Percentiles rank a stretch among this genome's conserved stretches.
Conservation (phyloP, 2,329 filamentous ascomycete genomes). For the Phaeomoniella chlamydospora region DNA sequence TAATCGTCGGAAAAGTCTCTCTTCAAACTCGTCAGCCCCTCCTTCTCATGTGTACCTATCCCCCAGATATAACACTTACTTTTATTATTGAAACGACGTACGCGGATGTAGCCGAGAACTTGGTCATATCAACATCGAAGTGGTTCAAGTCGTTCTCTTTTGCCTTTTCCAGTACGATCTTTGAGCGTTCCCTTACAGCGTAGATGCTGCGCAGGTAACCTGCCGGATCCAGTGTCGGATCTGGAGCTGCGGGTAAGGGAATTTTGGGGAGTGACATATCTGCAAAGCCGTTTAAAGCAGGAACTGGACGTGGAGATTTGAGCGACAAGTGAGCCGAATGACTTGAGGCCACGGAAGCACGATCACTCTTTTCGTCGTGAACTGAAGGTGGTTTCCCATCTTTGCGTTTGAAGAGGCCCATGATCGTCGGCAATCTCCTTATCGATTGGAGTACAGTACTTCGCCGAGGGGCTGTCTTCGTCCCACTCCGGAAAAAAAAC, state of each 20-base stretch:
- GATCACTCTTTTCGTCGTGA: not conserved
- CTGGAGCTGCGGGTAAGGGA: conserved; percentile 69
- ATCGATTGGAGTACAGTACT: no score
- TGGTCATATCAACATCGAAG: conserved; percentile 76
- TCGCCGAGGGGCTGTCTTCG: no score
- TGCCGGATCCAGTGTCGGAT: conserved; percentile 75
- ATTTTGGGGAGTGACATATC: conserved; percentile 51
- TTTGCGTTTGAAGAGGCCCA: not conserved
- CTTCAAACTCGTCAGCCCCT: conserved; percentile 22
- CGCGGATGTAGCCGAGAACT: conserved; percentile 67
- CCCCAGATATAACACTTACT: conserved; percentile 34
- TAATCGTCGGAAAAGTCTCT: conserved; percentile 58
- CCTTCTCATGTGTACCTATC: not conserved
- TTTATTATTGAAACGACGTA: conserved; percentile 94
- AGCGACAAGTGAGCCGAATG: conserved; percentile 18
- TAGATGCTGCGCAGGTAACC: conserved; percentile 84
- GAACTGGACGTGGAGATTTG: conserved; percentile 32
- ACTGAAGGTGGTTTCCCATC: not conserved
- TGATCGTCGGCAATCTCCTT: not conserved
- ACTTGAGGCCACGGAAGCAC: not conserved
- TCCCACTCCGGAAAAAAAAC: no score
- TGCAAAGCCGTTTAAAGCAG: conserved; percentile 29
- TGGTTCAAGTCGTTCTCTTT: conserved; percentile 64
- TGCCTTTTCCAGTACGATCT: conserved; percentile 61
- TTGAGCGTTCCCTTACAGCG: conserved; percentile 68